Evolutionary conservation across 257 asterid genomes (phyloP).

Genomic region (Primulina tabacum): DNA sequence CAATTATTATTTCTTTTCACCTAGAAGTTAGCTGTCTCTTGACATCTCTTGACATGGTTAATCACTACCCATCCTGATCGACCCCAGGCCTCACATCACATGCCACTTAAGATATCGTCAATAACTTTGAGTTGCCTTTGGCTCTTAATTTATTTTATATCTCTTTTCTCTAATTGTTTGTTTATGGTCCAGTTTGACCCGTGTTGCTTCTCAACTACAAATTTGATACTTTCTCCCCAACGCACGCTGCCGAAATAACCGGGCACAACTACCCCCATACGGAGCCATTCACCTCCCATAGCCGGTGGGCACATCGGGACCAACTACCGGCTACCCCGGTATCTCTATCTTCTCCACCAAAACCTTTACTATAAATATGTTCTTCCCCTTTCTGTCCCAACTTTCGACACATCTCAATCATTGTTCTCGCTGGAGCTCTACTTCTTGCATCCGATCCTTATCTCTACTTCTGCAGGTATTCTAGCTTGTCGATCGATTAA

Average conservation of each 20-base stretch:
- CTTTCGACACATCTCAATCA: conserved; percentile 27
- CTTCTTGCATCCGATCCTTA: conserved; percentile 22
- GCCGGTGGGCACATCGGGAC: background rate
- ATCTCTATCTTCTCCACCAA: background rate
- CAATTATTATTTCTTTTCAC: too few species aligned
- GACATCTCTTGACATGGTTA: too few species aligned
- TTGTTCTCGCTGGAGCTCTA: conserved; percentile 17
- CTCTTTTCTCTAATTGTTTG: too few species aligned
- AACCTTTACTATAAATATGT: conserved; percentile 2
- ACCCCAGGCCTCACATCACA: too few species aligned
- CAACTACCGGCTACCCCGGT: background rate
- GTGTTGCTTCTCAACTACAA: too few species aligned
- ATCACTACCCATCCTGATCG: too few species aligned
- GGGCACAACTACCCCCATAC: background rate
- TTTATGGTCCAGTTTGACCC: too few species aligned
- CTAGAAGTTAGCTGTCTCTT: too few species aligned
- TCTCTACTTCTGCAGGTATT: conserved; percentile 29
- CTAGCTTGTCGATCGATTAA: conserved; percentile 1
- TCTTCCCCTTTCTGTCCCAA: background rate
- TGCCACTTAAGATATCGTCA: too few species aligned
- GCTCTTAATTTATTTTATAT: too few species aligned
- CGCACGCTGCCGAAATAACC: background rate
- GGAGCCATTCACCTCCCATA: background rate
- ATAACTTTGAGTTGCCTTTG: too few species aligned
- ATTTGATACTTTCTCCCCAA: background rate